phyloP scores from a whole-genome alignment of 1,284 basidiomycete genomes.

The Salmacisia buchloeana region DNA sequence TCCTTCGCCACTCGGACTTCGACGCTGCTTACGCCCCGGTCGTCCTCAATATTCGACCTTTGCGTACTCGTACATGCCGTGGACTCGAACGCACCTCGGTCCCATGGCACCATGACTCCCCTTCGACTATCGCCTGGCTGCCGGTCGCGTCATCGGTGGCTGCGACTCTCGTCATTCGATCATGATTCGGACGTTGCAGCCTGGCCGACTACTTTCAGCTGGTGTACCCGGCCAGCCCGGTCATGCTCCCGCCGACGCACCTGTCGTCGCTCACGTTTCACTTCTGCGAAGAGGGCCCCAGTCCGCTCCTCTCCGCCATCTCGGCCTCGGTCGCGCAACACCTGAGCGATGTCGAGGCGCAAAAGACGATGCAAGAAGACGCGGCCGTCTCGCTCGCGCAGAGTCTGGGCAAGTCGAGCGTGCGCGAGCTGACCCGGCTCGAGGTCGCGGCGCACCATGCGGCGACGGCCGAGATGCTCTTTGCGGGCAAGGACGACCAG shows the following conservation, averaged over 20 bases:
- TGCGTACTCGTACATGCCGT: no score
- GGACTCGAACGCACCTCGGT: no score
- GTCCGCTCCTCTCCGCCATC: conserved; percentile 34
- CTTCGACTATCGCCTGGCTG: no score
- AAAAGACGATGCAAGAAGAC: conserved; percentile 28
- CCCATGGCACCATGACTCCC: no score
- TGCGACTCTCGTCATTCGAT: no score
- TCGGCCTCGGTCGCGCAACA: conserved; percentile 33
- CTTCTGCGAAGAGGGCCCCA: conserved; percentile 37
- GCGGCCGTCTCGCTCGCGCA: not conserved
- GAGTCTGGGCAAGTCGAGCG: conserved; percentile 14
- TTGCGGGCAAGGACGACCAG: conserved; percentile 21
- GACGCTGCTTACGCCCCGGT: no score
- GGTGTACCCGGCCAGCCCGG: conserved; percentile 37
- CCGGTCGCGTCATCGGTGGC: no score
- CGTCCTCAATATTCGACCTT: no score
- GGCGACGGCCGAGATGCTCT: conserved; percentile 22
- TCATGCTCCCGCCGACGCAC: conserved; percentile 34
- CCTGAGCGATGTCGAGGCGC: conserved; percentile 27
- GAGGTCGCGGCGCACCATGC: conserved; percentile 14
- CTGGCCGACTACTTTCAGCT: conserved; percentile 36
- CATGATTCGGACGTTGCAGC: not conserved
- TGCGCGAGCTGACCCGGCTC: conserved; percentile 18
- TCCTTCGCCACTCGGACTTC: no score
- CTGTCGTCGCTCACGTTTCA: conserved; percentile 41